Evolutionary conservation across 2,329 filamentous ascomycete species (phyloP).

Genomic region (Aureobasidium sp.): DNA sequence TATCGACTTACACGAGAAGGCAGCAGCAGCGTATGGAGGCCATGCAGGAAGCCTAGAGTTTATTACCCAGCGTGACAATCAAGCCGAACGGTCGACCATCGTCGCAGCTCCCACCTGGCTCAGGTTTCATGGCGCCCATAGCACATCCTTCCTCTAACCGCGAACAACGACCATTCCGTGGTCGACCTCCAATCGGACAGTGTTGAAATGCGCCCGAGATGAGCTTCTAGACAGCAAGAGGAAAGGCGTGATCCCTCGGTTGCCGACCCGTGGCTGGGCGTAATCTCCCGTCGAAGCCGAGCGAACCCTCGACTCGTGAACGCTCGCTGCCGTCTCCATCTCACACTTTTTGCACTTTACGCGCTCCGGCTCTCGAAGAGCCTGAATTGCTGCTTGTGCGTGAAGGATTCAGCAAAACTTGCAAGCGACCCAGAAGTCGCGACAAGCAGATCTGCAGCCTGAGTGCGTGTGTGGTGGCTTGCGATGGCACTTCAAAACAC

Average conservation of each 20-base stretch:
- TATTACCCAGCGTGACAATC: slow-evolving; percentile 7
- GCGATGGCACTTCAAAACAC: background rate
- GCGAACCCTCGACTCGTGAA: background rate
- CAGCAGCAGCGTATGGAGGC: background rate
- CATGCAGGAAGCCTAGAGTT: slow-evolving; percentile 8
- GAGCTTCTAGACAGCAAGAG: slow-evolving; percentile 10
- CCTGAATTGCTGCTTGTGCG: background rate
- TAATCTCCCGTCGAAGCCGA: background rate
- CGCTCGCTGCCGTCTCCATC: background rate
- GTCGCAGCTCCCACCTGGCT: slow-evolving; percentile 1
- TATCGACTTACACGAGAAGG: slow-evolving; percentile 1
- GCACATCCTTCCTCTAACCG: background rate
- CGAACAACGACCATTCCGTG: slow-evolving; percentile 1
- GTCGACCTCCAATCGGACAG: background rate
- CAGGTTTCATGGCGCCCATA: background rate
- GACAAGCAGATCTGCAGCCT: background rate
- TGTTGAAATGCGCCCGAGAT: slow-evolving; percentile 5
- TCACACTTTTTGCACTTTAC: background rate
- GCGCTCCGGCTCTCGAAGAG: background rate
- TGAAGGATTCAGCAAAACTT: background rate
- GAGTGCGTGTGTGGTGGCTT: background rate
- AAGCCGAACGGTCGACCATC: slow-evolving; percentile 5
- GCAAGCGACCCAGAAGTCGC: background rate
- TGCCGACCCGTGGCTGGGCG: background rate
- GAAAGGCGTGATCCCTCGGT: background rate